phyloP scores from a whole-genome alignment of 2,329 filamentous ascomycete genomes.

The Fusarium sp. region DNA sequence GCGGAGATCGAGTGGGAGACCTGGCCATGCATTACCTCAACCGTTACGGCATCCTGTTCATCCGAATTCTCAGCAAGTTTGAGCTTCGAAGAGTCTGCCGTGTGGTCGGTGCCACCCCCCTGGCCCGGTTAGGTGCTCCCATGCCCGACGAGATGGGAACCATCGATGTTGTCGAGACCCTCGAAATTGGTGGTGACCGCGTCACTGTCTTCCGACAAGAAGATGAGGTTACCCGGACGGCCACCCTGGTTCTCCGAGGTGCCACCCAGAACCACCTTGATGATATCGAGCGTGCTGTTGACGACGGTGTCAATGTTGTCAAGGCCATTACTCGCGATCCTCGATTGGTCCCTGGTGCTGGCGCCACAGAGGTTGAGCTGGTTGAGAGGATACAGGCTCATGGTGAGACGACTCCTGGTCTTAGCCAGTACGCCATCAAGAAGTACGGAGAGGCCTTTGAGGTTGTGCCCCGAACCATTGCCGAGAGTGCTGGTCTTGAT shows the following conservation, averaged over 20 bases:
- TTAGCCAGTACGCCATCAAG: slow-evolving; percentile 96
- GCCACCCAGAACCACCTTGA: slow-evolving; percentile 98
- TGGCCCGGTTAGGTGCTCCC: slow-evolving; percentile 92
- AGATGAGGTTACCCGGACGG: slow-evolving; percentile 89
- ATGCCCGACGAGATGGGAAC: slow-evolving; percentile 99
- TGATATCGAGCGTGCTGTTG: slow-evolving; percentile 95
- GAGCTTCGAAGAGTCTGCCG: slow-evolving; percentile 95
- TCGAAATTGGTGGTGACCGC: slow-evolving; percentile 97
- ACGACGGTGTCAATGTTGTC: slow-evolving; percentile 98
- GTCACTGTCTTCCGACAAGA: slow-evolving; percentile 99
- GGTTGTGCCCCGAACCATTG: slow-evolving; percentile 92
- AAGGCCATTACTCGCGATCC: slow-evolving; percentile 97
- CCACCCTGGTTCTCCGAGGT: slow-evolving; percentile 92
- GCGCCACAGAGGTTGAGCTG: slow-evolving; percentile 93
- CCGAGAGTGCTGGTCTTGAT: slow-evolving; percentile 94
- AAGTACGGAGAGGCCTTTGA: slow-evolving; percentile 99
- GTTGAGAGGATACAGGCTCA: slow-evolving; percentile 91
- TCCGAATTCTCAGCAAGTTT: slow-evolving; percentile 98
- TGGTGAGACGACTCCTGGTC: slow-evolving; percentile 91
- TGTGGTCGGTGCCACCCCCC: slow-evolving; percentile 95
- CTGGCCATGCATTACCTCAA: slow-evolving; percentile 98
- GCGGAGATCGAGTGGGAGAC: slow-evolving; percentile 93
- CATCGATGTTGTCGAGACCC: slow-evolving; percentile 94
- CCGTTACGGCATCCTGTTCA: slow-evolving; percentile 93
- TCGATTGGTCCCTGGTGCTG: slow-evolving; percentile 91